These are phyloP conservation scores for Podospora anserina DNA, from an alignment of 495 filamentous ascomycete genomes.

Conservation along the genomic window DNA sequence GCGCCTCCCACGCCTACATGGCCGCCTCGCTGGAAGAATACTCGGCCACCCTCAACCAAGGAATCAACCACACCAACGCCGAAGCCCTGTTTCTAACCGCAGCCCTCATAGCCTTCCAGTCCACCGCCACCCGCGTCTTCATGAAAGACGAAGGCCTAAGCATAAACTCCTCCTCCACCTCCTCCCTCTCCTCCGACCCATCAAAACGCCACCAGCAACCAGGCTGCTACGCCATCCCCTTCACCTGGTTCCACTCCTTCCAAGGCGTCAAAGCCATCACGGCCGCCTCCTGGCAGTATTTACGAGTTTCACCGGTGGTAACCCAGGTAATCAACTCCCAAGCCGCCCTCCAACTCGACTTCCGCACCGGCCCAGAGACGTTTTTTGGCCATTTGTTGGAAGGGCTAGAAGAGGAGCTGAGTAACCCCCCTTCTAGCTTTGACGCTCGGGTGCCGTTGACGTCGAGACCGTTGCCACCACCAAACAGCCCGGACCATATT, in stretches of 20 bases:
- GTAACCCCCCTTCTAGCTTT: constrained; percentile 21
- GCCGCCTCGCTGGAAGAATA: constrained; percentile 55
- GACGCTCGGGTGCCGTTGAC: constrained; percentile 12
- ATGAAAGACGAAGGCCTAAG: constrained; percentile 40
- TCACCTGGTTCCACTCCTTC: constrained; percentile 58
- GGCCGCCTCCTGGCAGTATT: constrained; percentile 51
- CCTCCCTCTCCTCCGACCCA: constrained; percentile 1
- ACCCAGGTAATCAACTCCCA: constrained; percentile 56
- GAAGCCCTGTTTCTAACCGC: constrained; percentile 55
- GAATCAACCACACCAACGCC: constrained; percentile 50
- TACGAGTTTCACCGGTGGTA: constrained; percentile 48
- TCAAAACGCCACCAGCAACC: constrained; percentile 12
- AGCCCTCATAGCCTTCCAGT: constrained; percentile 56
- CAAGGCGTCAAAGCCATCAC: constrained; percentile 56
- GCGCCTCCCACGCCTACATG: constrained; percentile 57
- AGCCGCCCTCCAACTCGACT: constrained; percentile 48
- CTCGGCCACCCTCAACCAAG: constrained; percentile 45
- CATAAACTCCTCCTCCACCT: constrained; percentile 5
- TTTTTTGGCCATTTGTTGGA: constrained; percentile 53
- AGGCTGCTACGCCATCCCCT: constrained; percentile 45
- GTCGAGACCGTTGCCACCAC: neutral
- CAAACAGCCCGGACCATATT: constrained; percentile 21
- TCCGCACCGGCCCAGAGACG: constrained; percentile 36
- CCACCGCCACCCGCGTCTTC: constrained; percentile 53
- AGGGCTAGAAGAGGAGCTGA: constrained; percentile 49